Base-by-base conservation (phyloP, 371 early-diverging fungal species). In the Aphelidium insulamus region DNA sequence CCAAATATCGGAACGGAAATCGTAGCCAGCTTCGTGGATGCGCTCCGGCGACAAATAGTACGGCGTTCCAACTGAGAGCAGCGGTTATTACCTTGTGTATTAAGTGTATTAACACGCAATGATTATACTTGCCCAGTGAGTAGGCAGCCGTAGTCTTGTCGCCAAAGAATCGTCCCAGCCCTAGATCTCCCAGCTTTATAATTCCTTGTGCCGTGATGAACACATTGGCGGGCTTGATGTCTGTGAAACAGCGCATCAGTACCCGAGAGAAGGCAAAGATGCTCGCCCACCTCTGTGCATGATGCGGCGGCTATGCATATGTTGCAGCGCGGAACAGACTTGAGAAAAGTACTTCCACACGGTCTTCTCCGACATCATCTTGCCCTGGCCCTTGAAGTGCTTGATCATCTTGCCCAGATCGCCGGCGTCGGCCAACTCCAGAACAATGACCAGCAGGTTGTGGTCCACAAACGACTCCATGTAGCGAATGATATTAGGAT, bases 211-310 rank as follows among this genome's bases (percentile, higher is more conserved):
- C 17, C 10, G 39, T 41, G 17, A 41, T 28, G 22, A 41, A 41
- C 12, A 41, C 32, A 28, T 41, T 41, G 21, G 39, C 42, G 5
- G 41, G 41, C 26, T 41, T 41, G 42, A 41, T 42, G 24, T 41
- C 41, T 39, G 27, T n/a, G 12, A 10, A 33, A 5, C 10, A 33
- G 17, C 33, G 1, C 10, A 14, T 23, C 28, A 4, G 18, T 33
- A 15, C 2, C 2, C 9, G 28, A 9, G 2, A 23, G 16, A 1
- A 2, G 28, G 14, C 2, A 16, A 2, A 17, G 26, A 14, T 21
- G 12, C 7, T 4, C 19, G 26, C 35, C 5, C 1, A 34, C 35
- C 36, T 11, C 40, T 25, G 25, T 39, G 40, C 40, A 39, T 39
- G 25, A 39, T 28, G 3, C 40, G 23, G 19, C 28, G 18, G 12